These are phyloP conservation scores for Nelumbo lutea DNA, from an alignment of 164 flowering plant genomes.

Conservation along the genomic window DNA sequence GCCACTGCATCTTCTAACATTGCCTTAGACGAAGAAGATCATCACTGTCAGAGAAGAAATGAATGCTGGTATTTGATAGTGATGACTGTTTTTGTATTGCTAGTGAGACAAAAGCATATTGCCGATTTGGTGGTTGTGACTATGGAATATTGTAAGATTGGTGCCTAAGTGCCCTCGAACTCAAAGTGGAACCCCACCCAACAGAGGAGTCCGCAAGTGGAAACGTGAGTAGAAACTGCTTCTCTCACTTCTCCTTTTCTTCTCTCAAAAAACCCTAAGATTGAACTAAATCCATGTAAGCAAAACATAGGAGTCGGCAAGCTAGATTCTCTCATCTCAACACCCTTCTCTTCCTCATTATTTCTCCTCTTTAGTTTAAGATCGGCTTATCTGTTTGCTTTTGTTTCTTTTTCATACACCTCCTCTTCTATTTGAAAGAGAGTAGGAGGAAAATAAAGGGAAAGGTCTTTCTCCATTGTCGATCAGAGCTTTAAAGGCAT, in stretches of 20 bases:
- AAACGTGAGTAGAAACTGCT: constrained; percentile 26
- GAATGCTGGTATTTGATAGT: no score
- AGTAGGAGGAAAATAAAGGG: constrained; percentile 5
- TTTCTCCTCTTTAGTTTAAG: constrained; percentile 13
- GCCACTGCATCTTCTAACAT: no score
- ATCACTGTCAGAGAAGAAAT: no score
- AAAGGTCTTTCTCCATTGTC: constrained; percentile 16
- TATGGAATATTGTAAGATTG: no score
- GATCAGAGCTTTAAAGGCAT: constrained; percentile 30
- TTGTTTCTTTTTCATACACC: constrained; percentile 6
- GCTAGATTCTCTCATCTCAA: neutral
- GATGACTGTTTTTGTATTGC: no score
- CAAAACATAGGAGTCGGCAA: neutral
- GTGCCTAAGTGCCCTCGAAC: no score
- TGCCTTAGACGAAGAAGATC: no score
- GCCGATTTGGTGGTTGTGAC: no score
- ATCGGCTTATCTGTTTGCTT: constrained; percentile 12
- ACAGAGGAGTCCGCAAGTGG: constrained; percentile 7
- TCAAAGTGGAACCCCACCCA: no score
- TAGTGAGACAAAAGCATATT: no score
- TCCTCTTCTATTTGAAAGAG: constrained; percentile 8
- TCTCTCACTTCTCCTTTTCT: constrained; percentile 1
- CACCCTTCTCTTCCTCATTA: neutral
- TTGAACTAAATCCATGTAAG: neutral
- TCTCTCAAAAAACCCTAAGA: constrained; percentile 15